phyloP scores from a whole-genome alignment of 2,329 filamentous ascomycete genomes.

The Apiospora aurea region DNA sequence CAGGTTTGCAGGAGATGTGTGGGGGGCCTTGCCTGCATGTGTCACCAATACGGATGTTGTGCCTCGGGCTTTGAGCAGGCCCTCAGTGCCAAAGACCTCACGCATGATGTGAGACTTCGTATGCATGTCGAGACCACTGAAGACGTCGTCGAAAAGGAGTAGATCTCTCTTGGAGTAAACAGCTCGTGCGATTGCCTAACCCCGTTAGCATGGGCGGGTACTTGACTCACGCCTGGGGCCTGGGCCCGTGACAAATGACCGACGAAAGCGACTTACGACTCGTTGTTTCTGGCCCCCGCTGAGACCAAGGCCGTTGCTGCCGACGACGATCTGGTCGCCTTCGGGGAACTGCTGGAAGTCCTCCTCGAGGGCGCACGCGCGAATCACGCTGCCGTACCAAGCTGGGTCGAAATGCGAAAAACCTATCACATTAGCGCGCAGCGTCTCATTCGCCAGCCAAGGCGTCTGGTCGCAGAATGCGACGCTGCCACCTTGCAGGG shows the following conservation, averaged over 20 bases:
- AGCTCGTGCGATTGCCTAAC: slow-evolving; percentile 21
- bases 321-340: slow-evolving; percentile 15
- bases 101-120: slow-evolving; percentile 64
- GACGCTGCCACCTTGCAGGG: neutral
- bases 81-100: slow-evolving; percentile 38
- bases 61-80: slow-evolving; percentile 2
- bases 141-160: slow-evolving; percentile 75
- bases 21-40: slow-evolving; percentile 17
- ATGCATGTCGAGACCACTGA: slow-evolving; percentile 70
- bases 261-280: slow-evolving; percentile 3
- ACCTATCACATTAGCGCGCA: slow-evolving; percentile 12
- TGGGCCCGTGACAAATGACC: too few relatives aligned
- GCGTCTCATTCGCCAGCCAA: slow-evolving; percentile 20
- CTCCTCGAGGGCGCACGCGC: slow-evolving; percentile 23
- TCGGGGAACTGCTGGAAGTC: slow-evolving; percentile 21
- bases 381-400: slow-evolving; percentile 19
- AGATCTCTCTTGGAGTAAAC: slow-evolving; percentile 40
- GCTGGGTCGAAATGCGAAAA: slow-evolving; percentile 6
- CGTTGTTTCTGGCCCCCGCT: slow-evolving; percentile 21
- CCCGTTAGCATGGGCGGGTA: neutral
- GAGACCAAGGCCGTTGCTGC: slow-evolving; percentile 16
- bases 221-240: too few relatives aligned
- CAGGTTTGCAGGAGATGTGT: neutral
- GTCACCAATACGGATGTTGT: slow-evolving; percentile 20
- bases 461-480: slow-evolving; percentile 21